Percentiles rank a stretch among this genome's conserved stretches.
These are phyloP conservation scores for Hypoxylon sp. DNA, from an alignment of 2,329 filamentous ascomycete species.

Conservation along the genomic window DNA sequence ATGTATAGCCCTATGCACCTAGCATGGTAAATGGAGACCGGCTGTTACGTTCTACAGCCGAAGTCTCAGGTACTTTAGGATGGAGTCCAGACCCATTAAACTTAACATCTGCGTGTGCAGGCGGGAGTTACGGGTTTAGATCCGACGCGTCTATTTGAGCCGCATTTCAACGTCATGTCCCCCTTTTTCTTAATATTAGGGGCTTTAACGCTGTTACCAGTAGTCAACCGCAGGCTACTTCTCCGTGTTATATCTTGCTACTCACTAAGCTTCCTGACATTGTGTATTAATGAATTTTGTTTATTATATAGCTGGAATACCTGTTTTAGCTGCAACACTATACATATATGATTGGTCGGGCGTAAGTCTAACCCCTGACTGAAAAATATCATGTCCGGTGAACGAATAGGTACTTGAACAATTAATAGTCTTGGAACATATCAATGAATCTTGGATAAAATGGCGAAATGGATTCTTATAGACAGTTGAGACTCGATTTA, in stretches of 20 bases:
- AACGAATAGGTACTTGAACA: not conserved
- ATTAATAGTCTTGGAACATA: not conserved
- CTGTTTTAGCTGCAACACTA: not conserved
- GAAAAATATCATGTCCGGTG: not conserved
- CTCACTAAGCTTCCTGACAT: not conserved
- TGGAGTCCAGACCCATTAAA: conserved; percentile 2
- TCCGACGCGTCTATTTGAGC: conserved; percentile 4
- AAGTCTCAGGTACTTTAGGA: conserved; percentile 17
- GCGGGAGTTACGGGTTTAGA: not conserved
- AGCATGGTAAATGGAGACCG: not conserved
- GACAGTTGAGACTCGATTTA: no score
- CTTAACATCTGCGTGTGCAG: not conserved
- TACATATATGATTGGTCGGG: not conserved
- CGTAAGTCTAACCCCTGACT: not conserved
- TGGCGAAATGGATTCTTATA: no score
- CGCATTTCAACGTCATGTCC: conserved; percentile 24
- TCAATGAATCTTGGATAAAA: not conserved
- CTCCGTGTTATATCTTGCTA: not conserved
- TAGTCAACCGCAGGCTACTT: not conserved
- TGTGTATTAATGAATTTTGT: not conserved
- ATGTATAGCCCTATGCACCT: not conserved
- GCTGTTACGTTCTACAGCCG: not conserved
- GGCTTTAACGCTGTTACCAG: not conserved
- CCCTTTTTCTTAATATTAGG: not conserved
- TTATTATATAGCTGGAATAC: not conserved